Evolutionary conservation across 2,329 filamentous ascomycete genomes (phyloP).

Genomic region (Fusarium proliferatum): DNA sequence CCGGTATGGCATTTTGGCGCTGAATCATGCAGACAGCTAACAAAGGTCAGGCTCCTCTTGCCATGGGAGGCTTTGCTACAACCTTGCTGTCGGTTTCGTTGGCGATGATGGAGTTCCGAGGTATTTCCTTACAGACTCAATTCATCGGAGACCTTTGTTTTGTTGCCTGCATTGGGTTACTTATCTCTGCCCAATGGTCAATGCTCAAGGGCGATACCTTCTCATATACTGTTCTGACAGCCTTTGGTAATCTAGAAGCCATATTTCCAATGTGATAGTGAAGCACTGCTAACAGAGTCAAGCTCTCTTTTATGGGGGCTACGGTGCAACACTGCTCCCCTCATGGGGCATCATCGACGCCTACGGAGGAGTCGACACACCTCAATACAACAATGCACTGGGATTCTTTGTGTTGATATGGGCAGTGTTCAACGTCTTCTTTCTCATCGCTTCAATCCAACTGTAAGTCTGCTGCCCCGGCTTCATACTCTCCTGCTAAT

Average conservation of each 20-base stretch:
- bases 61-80: conserved; percentile 45
- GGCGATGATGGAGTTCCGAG: conserved; percentile 44
- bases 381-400: conserved; percentile 42
- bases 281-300: neutral
- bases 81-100: conserved; percentile 41
- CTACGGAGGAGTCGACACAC: conserved; percentile 32
- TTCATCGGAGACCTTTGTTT: conserved; percentile 46
- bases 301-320: conserved; percentile 45
- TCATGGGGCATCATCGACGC: conserved; percentile 37
- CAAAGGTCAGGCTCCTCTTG: conserved; percentile 26
- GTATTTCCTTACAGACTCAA: conserved; percentile 38
- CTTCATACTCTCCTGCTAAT: neutral
- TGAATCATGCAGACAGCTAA: neutral
- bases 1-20: conserved; percentile 1
- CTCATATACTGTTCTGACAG: conserved; percentile 42
- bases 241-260: conserved; percentile 34
- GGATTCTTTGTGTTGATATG: conserved; percentile 45
- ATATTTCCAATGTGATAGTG: neutral
- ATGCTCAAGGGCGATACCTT: conserved; percentile 45
- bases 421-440: conserved; percentile 45
- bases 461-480: conserved; percentile 12
- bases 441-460: conserved; percentile 39
- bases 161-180: conserved; percentile 40
- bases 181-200: conserved; percentile 45
- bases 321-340: conserved; percentile 40